phyloP scores from a whole-genome alignment of 208 protist genomes.

The Wallacemonas sp. region DNA sequence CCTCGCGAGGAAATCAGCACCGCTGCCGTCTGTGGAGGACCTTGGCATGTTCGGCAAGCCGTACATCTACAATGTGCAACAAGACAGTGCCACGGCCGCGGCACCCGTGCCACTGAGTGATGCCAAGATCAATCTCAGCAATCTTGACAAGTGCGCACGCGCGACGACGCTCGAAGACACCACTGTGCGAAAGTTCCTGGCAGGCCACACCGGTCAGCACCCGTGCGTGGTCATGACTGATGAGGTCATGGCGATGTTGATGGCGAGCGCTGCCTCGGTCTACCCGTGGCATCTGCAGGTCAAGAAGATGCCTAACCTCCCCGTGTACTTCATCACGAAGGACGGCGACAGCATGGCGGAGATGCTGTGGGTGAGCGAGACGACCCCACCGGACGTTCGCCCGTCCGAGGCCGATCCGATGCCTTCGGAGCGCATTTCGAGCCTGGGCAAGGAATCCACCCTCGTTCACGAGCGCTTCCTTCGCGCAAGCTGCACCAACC shows the following conservation, averaged over 20 bases:
- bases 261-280: conserved; percentile 72
- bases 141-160: conserved; percentile 28
- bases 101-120: conserved; percentile 45
- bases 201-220: conserved; percentile 19
- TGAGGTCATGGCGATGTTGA: conserved; percentile 77
- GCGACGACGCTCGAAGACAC: conserved; percentile 45
- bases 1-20: conserved; percentile 29
- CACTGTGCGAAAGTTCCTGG: conserved; percentile 49
- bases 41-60: conserved; percentile 56
- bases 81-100: conserved; percentile 48
- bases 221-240: conserved; percentile 78
- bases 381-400: conserved; percentile 31
- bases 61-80: conserved; percentile 54
- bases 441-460: conserved; percentile 72
- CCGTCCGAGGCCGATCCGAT: conserved; percentile 64
- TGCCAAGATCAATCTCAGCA: conserved; percentile 26
- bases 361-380: conserved; percentile 88
- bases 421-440: conserved; percentile 49
- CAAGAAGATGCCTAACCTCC: conserved; percentile 37
- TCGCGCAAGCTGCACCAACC: conserved; percentile 45
- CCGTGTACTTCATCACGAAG: conserved; percentile 66
- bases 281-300: conserved; percentile 86
- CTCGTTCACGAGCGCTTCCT: conserved; percentile 73
- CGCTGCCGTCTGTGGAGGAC: conserved; percentile 33
- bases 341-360: conserved; percentile 37